A percentile compares a stretch with the other conserved stretches of the same genome.
Evolutionary conservation across 257 asterid genomes (phyloP).

Genomic region (Avicennia marina): DNA sequence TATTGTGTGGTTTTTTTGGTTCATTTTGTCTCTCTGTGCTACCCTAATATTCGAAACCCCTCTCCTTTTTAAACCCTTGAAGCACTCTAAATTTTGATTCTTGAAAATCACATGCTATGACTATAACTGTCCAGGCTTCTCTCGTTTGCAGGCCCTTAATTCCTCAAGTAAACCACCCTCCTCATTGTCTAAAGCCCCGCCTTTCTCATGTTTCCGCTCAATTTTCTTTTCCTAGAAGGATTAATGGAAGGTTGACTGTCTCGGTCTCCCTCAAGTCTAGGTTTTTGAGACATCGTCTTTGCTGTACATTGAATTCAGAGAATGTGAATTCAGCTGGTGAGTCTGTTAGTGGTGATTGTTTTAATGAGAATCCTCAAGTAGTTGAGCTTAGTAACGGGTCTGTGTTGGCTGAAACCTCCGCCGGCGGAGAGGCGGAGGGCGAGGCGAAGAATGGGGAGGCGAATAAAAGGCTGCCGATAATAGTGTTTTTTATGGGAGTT

Average conservation of each 20-base stretch:
- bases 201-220: slow-evolving; percentile 12
- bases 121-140: slow-evolving; percentile 54
- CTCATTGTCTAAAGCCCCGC: slow-evolving; percentile 26
- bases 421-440: slow-evolving; percentile 20
- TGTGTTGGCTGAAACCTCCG: slow-evolving; percentile 23
- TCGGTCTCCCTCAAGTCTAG: slow-evolving; percentile 28
- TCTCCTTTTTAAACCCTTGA: slow-evolving; percentile 13
- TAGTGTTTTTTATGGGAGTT: slow-evolving; percentile 59
- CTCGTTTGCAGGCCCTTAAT: slow-evolving; percentile 35
- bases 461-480: slow-evolving; percentile 47
- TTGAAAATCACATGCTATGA: slow-evolving; percentile 20
- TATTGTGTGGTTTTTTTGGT: slow-evolving; percentile 7
- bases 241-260: slow-evolving; percentile 9
- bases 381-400: slow-evolving; percentile 22
- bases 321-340: slow-evolving; percentile 28
- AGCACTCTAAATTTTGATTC: background rate
- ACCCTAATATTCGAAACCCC: slow-evolving; percentile 14
- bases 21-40: background rate
- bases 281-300: slow-evolving; percentile 40
- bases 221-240: slow-evolving; percentile 12
- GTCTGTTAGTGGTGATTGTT: slow-evolving; percentile 16
- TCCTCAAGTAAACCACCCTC: slow-evolving; percentile 27
- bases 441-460: slow-evolving; percentile 33
- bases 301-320: slow-evolving; percentile 53
- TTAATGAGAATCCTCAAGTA: slow-evolving; percentile 20